phyloP scores from a whole-genome alignment of 768 basidiomycete species.

The Omphalotus guepiniiformis region DNA sequence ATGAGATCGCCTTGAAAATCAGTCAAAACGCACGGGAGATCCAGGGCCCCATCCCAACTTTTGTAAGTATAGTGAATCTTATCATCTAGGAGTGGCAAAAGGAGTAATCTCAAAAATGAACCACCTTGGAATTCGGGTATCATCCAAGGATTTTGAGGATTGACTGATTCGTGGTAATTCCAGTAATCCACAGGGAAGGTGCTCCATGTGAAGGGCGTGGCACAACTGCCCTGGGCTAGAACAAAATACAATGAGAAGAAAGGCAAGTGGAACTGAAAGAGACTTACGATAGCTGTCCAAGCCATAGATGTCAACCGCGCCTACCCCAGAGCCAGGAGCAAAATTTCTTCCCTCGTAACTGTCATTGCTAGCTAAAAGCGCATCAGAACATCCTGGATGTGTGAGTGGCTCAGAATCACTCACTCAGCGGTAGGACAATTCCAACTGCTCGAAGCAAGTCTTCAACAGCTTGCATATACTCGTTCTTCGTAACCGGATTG shows the following conservation, averaged over 20 bases:
- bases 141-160: constrained; percentile 22
- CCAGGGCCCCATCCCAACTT: constrained; percentile 79
- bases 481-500: constrained; percentile 40
- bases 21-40: constrained; percentile 47
- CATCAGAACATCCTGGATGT: constrained; percentile 52
- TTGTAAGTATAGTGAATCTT: constrained; percentile 4
- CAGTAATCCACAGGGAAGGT: constrained; percentile 60
- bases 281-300: constrained; percentile 2
- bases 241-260: background rate
- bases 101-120: constrained; percentile 36
- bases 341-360: constrained; percentile 4
- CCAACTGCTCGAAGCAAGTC: constrained; percentile 46
- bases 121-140: constrained; percentile 59
- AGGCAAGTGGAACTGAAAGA: too few relatives aligned
- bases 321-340: constrained; percentile 66
- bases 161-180: constrained; percentile 50
- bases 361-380: background rate
- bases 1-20: constrained; percentile 12
- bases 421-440: constrained; percentile 68
- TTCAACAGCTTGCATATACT: constrained; percentile 64
- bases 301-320: constrained; percentile 46
- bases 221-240: constrained; percentile 61
- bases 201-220: constrained; percentile 62
- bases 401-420: constrained; percentile 51
- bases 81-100: background rate